Evolutionary conservation across 2,329 filamentous ascomycete species (phyloP).

Genomic region (Diaporthe citri): DNA sequence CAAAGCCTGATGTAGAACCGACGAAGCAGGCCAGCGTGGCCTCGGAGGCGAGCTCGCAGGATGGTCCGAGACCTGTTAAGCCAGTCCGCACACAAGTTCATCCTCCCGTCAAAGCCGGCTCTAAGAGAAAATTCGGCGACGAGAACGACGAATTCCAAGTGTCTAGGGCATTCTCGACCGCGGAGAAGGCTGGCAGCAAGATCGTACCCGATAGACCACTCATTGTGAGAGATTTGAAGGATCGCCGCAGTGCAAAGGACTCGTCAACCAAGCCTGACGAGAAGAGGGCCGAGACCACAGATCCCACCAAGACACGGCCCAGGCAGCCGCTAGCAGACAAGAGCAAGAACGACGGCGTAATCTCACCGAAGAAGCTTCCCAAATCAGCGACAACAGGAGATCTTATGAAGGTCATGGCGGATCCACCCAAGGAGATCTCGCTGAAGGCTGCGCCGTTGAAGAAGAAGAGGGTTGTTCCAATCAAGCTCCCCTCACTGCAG

Average conservation of each 20-base stretch:
- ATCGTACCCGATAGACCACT: conserved; percentile 40
- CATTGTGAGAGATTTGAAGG: conserved; percentile 47
- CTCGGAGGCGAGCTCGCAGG: conserved; percentile 45
- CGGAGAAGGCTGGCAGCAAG: conserved; percentile 46
- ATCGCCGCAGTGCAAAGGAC: conserved; percentile 61
- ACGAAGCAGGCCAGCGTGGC: conserved; percentile 43
- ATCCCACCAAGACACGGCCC: conserved; percentile 44
- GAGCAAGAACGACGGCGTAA: conserved; percentile 70
- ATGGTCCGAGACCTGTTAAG: conserved; percentile 13
- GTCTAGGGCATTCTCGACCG: conserved; percentile 50
- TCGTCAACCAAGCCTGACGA: conserved; percentile 58
- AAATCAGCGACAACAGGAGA: conserved; percentile 49
- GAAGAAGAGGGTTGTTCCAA: conserved; percentile 43
- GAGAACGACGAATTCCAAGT: conserved; percentile 58
- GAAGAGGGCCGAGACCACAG: conserved; percentile 47
- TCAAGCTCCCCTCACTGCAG: conserved; percentile 48
- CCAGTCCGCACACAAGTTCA: conserved; percentile 39
- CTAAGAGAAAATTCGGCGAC: conserved; percentile 72
- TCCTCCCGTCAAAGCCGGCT: conserved; percentile 58
- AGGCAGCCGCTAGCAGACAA: conserved; percentile 68
- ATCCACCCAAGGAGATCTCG: conserved; percentile 40
- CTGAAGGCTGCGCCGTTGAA: conserved; percentile 40
- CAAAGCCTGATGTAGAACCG: conserved; percentile 44
- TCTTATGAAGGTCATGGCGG: conserved; percentile 45
- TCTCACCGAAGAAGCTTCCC: conserved; percentile 67